phyloP scores from a whole-genome alignment of 306 rosid genomes.

The Vicia sativa region DNA sequence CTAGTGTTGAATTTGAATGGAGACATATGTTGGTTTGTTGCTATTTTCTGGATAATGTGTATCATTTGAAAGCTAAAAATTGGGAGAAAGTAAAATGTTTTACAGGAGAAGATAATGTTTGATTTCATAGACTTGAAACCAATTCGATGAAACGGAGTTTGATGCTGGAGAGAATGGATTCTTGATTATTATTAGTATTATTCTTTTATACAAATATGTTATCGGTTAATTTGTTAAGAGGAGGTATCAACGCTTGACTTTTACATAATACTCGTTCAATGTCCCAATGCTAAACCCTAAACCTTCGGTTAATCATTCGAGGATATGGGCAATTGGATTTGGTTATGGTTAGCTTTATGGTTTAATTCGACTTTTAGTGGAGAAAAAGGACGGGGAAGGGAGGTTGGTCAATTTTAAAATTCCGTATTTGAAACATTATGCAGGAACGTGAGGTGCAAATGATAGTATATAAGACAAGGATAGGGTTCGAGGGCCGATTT shows the following conservation, averaged over 20 bases:
- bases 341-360: background rate
- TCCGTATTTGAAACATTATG: background rate
- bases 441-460: background rate
- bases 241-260: no score
- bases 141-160: background rate
- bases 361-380: constrained; percentile 8
- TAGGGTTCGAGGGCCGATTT: background rate
- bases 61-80: background rate
- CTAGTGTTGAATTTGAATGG: background rate
- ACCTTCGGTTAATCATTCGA: no score
- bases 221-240: background rate
- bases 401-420: background rate
- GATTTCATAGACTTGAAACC: constrained; percentile 4
- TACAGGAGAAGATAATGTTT: constrained; percentile 9
- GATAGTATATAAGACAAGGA: background rate
- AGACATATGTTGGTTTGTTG: background rate
- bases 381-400: background rate
- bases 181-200: background rate
- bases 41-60: background rate
- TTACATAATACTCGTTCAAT: no score
- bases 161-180: background rate
- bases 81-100: background rate
- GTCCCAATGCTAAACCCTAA: no score
- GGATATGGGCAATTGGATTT: background rate
- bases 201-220: background rate